Evolutionary conservation across 352 stramenopile species (phyloP).

Genomic region (Globisporangium camurandrum): DNA sequence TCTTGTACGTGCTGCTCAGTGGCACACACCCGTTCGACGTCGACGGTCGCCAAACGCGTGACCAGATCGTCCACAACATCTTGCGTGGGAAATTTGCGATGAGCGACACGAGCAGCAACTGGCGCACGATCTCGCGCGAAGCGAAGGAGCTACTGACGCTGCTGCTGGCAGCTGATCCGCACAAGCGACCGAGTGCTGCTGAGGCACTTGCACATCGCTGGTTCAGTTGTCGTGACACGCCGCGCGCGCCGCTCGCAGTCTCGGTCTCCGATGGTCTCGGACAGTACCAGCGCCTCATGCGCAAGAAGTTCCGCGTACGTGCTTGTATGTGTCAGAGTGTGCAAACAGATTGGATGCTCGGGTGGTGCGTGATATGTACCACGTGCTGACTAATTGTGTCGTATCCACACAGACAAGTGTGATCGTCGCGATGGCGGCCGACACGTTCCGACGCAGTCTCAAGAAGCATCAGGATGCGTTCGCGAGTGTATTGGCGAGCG

Average conservation of each 20-base stretch:
- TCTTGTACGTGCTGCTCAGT: slow-evolving; percentile 85
- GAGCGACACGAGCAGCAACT: slow-evolving; percentile 20
- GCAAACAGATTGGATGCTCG: too few relatives aligned
- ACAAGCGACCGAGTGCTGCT: slow-evolving; percentile 20
- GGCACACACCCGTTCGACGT: slow-evolving; percentile 71
- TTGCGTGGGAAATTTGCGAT: slow-evolving; percentile 34
- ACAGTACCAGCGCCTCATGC: slow-evolving; percentile 52
- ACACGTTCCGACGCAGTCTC: slow-evolving; percentile 42
- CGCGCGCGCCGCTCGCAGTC: slow-evolving; percentile 35
- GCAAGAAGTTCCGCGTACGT: slow-evolving; percentile 54
- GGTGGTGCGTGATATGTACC: too few relatives aligned
- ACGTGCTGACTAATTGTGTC: not conserved
- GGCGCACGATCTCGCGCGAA: slow-evolving; percentile 39
- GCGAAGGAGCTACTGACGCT: slow-evolving; percentile 36
- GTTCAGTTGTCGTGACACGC: slow-evolving; percentile 38
- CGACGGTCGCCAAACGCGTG: slow-evolving; percentile 52
- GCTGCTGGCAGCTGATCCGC: slow-evolving; percentile 25
- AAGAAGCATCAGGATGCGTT: slow-evolving; percentile 19
- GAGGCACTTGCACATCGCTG: slow-evolving; percentile 37
- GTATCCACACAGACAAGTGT: slow-evolving; percentile 33
- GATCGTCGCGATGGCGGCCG: slow-evolving; percentile 44
- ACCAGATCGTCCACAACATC: slow-evolving; percentile 68
- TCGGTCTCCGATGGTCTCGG: slow-evolving; percentile 40
- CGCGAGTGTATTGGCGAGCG: not conserved
- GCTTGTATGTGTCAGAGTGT: not conserved